phyloP scores from a whole-genome alignment of 495 filamentous ascomycete species.

The Tuber calosporum region DNA sequence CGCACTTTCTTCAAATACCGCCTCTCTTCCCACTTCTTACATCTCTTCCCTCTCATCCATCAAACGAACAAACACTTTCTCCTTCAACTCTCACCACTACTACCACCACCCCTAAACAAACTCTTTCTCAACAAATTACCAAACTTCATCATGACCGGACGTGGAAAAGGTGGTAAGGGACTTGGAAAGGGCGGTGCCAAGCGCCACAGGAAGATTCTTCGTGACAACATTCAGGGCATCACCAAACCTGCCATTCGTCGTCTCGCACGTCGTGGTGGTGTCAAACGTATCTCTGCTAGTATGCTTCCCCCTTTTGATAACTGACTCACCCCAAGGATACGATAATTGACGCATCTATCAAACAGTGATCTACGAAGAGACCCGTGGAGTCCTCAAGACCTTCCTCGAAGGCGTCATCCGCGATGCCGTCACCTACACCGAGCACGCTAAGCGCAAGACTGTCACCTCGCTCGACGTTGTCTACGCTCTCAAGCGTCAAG shows the following conservation, averaged over 20 bases:
- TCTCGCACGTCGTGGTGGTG: constrained; percentile 99
- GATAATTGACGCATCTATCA: constrained; percentile 21
- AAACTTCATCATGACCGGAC: constrained; percentile 36
- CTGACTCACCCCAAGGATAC: constrained; percentile 7
- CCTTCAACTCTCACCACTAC: constrained; percentile 1
- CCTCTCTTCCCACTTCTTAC: constrained; percentile 20
- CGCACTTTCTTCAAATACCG: constrained; percentile 34
- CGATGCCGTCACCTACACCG: constrained; percentile 96
- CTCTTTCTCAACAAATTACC: constrained; percentile 7
- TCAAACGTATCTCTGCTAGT: constrained; percentile 99
- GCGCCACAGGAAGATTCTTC: constrained; percentile 98
- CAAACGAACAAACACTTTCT: constrained; percentile 9
- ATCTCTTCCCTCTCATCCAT: neutral
- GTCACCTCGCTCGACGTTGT: constrained; percentile 93
- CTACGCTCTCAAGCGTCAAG: constrained; percentile 91
- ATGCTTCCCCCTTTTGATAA: constrained; percentile 43
- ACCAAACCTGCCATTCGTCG: constrained; percentile 99
- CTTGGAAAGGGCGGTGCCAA: constrained; percentile 80
- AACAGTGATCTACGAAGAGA: constrained; percentile 93
- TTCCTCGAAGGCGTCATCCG: constrained; percentile 99
- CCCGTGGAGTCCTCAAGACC: constrained; percentile 99
- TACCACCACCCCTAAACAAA: neutral
- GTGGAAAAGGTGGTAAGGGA: constrained; percentile 91
- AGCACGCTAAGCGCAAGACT: constrained; percentile 96
- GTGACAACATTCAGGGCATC: constrained; percentile 99